Conservation (phyloP, 2,329 filamentous ascomycete species). For the Claviceps purpurea region DNA sequence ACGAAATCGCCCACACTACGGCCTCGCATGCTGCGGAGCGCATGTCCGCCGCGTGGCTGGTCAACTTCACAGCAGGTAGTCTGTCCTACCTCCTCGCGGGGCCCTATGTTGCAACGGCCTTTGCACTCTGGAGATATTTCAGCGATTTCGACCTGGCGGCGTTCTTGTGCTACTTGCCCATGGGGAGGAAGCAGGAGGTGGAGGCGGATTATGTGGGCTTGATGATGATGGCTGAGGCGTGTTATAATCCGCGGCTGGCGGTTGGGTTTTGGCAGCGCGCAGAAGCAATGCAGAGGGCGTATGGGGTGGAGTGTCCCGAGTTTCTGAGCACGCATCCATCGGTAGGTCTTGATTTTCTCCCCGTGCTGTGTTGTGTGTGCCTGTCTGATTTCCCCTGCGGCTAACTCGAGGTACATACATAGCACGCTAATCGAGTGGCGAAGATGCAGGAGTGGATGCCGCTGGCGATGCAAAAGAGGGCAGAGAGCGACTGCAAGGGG, state of each 20-base stretch:
- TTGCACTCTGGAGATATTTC: constrained; percentile 27
- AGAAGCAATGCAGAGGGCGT: constrained; percentile 32
- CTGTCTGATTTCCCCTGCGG: neutral
- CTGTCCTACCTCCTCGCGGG: constrained; percentile 32
- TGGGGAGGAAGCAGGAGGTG: constrained; percentile 56
- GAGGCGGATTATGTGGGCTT: constrained; percentile 73
- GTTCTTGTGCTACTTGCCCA: constrained; percentile 52
- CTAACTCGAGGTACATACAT: neutral
- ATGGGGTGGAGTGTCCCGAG: constrained; percentile 44
- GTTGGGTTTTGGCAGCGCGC: constrained; percentile 55
- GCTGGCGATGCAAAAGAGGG: constrained; percentile 39
- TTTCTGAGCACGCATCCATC: constrained; percentile 68
- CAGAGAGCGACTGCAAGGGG: constrained; percentile 39
- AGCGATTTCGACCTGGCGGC: constrained; percentile 38
- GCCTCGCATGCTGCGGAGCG: constrained; percentile 56
- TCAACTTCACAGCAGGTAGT: constrained; percentile 36
- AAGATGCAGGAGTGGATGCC: constrained; percentile 53
- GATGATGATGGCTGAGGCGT: constrained; percentile 72
- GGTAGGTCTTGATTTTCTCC: constrained; percentile 26
- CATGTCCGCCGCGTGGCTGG: constrained; percentile 38
- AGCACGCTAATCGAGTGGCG: constrained; percentile 49
- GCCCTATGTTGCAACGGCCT: constrained; percentile 19
- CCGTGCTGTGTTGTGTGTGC: neutral
- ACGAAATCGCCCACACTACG: constrained; percentile 68
- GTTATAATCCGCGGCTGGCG: constrained; percentile 58